Percentiles rank a stretch among this genome's conserved stretches.
Evolutionary conservation across 768 basidiomycete species (phyloP).

Genomic region (Podaxis pistillaris): DNA sequence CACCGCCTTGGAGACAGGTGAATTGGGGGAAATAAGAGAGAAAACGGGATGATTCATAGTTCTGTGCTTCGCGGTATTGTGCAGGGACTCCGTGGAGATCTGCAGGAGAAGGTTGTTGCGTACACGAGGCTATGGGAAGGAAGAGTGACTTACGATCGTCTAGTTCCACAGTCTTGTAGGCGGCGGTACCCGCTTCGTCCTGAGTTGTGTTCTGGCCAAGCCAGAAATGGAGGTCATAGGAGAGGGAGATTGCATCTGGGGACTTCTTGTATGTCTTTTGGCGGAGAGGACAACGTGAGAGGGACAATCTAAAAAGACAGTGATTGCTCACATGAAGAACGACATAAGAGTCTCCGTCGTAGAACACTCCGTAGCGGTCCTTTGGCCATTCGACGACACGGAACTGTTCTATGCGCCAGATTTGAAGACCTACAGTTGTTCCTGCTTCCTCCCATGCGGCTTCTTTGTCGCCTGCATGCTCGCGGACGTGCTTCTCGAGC

Average conservation of each 20-base stretch:
- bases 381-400: conserved; percentile 52
- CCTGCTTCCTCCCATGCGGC: conserved; percentile 51
- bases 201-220: conserved; percentile 56
- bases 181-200: conserved; percentile 62
- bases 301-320: not conserved
- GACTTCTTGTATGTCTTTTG: conserved; percentile 56
- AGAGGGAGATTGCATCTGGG: conserved; percentile 43
- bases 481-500: conserved; percentile 57
- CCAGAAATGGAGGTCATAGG: conserved; percentile 67
- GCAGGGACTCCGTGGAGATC: conserved; percentile 56
- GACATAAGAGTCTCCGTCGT: conserved; percentile 66
- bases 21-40: conserved; percentile 32
- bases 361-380: conserved; percentile 52
- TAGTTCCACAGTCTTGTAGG: conserved; percentile 66
- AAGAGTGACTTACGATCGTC: conserved; percentile 50
- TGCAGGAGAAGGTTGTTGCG: conserved; percentile 20
- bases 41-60: conserved; percentile 48
- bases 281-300: not conserved
- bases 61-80: conserved; percentile 63
- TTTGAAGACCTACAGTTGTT: conserved; percentile 40
- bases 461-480: conserved; percentile 50
- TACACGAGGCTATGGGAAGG: not conserved
- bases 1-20: conserved; percentile 29
- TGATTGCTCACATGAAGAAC: conserved; percentile 48
- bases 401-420: conserved; percentile 63